Evolutionary conservation across 2,329 filamentous ascomycete genomes (phyloP).

Genomic region (Ophiostoma fasciatum): DNA sequence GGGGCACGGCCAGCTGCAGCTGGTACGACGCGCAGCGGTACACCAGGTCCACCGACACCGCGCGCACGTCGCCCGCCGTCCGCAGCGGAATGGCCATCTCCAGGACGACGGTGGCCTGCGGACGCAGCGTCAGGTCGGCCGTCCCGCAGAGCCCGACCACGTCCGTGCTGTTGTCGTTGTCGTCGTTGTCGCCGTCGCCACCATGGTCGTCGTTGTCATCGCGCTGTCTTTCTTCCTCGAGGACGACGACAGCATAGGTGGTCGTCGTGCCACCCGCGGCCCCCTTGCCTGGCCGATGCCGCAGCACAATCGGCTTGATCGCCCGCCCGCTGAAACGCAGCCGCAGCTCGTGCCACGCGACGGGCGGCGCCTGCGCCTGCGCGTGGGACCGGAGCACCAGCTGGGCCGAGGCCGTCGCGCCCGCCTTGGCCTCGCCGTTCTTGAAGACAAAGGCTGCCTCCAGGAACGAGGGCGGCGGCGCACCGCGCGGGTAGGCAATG

Average conservation of each 20-base stretch:
- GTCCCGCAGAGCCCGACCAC: constrained; percentile 10
- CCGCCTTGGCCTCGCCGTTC: constrained; percentile 43
- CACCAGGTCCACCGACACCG: constrained; percentile 46
- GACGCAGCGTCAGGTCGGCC: constrained; percentile 48
- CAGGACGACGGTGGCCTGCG: constrained; percentile 55
- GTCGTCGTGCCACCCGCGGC: too few species aligned
- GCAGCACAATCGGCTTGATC: constrained; percentile 39
- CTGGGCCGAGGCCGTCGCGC: constrained; percentile 43
- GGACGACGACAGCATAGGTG: too few species aligned
- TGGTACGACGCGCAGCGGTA: constrained; percentile 52
- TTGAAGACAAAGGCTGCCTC: constrained; percentile 38
- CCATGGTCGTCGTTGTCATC: not conserved
- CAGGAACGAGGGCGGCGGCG: constrained; percentile 18
- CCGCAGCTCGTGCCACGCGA: constrained; percentile 35
- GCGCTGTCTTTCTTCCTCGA: too few species aligned
- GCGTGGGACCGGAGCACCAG: constrained; percentile 42
- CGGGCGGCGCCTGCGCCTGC: constrained; percentile 32
- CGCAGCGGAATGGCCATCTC: constrained; percentile 59
- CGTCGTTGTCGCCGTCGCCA: constrained; percentile 6
- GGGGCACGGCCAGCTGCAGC: constrained; percentile 48
- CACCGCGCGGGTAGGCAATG: constrained; percentile 28
- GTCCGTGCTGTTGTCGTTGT: not conserved
- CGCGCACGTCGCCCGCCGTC: constrained; percentile 64
- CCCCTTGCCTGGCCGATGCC: constrained; percentile 20
- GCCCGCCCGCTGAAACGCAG: constrained; percentile 42